phyloP scores from a whole-genome alignment of 2,329 filamentous ascomycete genomes.

The Fusarium sp. region DNA sequence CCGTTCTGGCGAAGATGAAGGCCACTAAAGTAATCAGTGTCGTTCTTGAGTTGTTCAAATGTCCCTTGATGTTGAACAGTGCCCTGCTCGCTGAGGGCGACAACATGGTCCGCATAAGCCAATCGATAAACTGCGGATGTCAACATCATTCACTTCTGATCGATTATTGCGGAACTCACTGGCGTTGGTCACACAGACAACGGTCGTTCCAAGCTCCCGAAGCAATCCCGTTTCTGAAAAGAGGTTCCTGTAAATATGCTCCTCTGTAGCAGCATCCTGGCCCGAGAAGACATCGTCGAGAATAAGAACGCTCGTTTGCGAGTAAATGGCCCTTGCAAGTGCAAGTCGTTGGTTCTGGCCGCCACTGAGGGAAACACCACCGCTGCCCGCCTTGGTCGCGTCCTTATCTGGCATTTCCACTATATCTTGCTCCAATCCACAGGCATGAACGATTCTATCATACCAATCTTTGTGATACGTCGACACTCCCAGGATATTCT shows the following conservation, averaged over 20 bases:
- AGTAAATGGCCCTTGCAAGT: conserved; percentile 42
- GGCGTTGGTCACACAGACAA: conserved; percentile 13
- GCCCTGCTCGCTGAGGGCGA: conserved; percentile 12
- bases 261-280: conserved; percentile 22
- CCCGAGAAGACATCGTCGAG: conserved; percentile 51
- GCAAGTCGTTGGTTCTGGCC: conserved; percentile 49
- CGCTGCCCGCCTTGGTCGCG: conserved; percentile 44
- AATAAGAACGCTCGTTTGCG: conserved; percentile 40
- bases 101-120: conserved; percentile 2
- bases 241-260: conserved; percentile 10
- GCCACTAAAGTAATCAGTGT: conserved; percentile 13
- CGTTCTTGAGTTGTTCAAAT: conserved; percentile 13
- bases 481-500: conserved; percentile 9
- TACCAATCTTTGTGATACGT: conserved; percentile 11
- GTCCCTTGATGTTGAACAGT: conserved; percentile 16
- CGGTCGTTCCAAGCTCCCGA: background rate
- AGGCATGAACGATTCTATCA: conserved; percentile 5
- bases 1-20: conserved; percentile 10
- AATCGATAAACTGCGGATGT: background rate
- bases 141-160: background rate
- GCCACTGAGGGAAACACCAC: conserved; percentile 50
- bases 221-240: conserved; percentile 2
- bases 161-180: background rate
- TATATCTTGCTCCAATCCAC: conserved; percentile 9
- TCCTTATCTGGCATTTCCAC: background rate